Percentiles rank a stretch among this genome's conserved stretches.
Conservation (phyloP, 768 basidiomycete genomes). For the Megacollybia marginata region DNA sequence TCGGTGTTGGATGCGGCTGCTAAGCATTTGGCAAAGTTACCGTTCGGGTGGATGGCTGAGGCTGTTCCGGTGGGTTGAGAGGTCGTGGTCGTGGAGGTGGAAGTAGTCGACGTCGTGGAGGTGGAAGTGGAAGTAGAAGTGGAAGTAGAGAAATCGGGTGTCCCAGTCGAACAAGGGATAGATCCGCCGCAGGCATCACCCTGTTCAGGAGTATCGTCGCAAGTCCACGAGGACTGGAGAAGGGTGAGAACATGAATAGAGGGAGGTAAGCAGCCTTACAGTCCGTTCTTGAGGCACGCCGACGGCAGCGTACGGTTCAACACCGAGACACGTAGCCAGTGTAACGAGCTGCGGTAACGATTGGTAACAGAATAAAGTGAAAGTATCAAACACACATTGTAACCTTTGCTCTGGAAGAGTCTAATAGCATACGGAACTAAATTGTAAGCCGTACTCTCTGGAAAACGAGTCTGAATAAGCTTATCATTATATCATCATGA, state of each 20-base stretch:
- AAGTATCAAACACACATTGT: background rate
- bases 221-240: too few relatives aligned
- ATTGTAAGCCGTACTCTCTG: background rate
- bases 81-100: too few relatives aligned
- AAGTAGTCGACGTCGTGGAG: too few relatives aligned
- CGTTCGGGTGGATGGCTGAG: too few relatives aligned
- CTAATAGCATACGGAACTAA: background rate
- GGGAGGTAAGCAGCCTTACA: too few relatives aligned
- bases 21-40: conserved; percentile 7
- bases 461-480: background rate
- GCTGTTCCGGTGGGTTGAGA: too few relatives aligned
- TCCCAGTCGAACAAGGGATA: too few relatives aligned
- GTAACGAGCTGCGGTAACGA: background rate
- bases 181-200: conserved; percentile 6
- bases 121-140: too few relatives aligned
- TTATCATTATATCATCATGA: background rate
- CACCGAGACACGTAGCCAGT: background rate
- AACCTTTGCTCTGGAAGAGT: background rate
- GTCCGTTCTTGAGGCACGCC: background rate
- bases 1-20: conserved; percentile 14
- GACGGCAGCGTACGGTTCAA: conserved; percentile 3
- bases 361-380: background rate
- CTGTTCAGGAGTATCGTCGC: conserved; percentile 1
- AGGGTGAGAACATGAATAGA: too few relatives aligned
- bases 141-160: too few relatives aligned